A percentile compares a stretch with the other conserved stretches of the same genome.
These are phyloP conservation scores for Candida gigantensis DNA, from an alignment of 1,139 yeast species.

Conservation along the genomic window DNA sequence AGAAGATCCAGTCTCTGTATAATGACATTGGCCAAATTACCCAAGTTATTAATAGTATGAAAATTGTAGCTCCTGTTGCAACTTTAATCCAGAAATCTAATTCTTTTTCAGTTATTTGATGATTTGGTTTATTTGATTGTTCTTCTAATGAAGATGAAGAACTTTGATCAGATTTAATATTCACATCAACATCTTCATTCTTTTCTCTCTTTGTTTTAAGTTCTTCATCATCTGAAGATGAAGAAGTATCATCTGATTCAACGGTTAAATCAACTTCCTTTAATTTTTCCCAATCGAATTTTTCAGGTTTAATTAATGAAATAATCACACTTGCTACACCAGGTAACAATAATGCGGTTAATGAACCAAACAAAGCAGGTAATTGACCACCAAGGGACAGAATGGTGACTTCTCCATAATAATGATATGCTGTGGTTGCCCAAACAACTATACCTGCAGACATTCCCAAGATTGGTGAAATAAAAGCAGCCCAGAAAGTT, in stretches of 20 bases:
- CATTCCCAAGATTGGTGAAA: slow-evolving; percentile 28
- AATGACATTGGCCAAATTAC: slow-evolving; percentile 50
- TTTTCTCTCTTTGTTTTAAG: slow-evolving; percentile 8
- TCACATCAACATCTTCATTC: slow-evolving; percentile 9
- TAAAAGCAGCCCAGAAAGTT: slow-evolving; percentile 27
- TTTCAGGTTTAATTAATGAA: slow-evolving; percentile 27
- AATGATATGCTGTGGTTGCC: slow-evolving; percentile 27
- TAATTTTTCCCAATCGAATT: slow-evolving; percentile 34
- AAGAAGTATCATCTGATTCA: slow-evolving; percentile 16
- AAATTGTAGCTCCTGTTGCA: slow-evolving; percentile 29
- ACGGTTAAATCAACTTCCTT: slow-evolving; percentile 24
- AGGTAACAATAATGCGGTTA: slow-evolving; percentile 34
- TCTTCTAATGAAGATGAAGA: neutral
- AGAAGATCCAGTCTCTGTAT: slow-evolving; percentile 46
- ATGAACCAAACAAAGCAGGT: slow-evolving; percentile 33
- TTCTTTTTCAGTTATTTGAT: slow-evolving; percentile 16
- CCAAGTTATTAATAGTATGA: slow-evolving; percentile 34
- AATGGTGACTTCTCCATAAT: slow-evolving; percentile 26
- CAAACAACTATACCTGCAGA: slow-evolving; percentile 25
- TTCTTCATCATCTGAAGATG: slow-evolving; percentile 4
- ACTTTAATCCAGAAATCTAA: slow-evolving; percentile 25
- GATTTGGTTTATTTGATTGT: slow-evolving; percentile 5
- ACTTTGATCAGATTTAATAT: slow-evolving; percentile 6
- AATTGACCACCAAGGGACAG: slow-evolving; percentile 29
- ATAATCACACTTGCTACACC: slow-evolving; percentile 27